phyloP scores from a whole-genome alignment of 257 asterid genomes.

The Thymus mandschuricus region DNA sequence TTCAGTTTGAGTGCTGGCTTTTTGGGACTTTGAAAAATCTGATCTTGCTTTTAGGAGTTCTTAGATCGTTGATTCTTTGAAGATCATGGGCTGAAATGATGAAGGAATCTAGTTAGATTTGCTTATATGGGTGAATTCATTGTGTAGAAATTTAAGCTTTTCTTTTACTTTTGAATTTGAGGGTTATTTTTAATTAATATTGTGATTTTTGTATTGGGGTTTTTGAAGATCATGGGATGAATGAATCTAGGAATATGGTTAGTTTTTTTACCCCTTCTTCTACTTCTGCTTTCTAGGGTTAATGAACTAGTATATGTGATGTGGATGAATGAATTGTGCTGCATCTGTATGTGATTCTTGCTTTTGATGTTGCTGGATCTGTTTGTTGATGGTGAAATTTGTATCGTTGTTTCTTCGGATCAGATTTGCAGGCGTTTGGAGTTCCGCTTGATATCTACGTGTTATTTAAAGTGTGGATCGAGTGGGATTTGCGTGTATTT shows the following conservation, averaged over 20 bases:
- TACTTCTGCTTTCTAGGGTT: background rate
- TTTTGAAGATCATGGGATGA: slow-evolving; percentile 27
- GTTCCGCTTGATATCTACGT: slow-evolving; percentile 17
- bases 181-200: background rate
- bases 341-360: slow-evolving; percentile 15
- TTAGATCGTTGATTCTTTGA: slow-evolving; percentile 28
- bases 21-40: background rate
- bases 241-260: slow-evolving; percentile 18
- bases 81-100: slow-evolving; percentile 25
- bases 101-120: slow-evolving; percentile 20
- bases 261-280: slow-evolving; percentile 12
- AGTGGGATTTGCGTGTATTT: background rate
- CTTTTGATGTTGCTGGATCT: slow-evolving; percentile 24
- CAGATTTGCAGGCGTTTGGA: slow-evolving; percentile 24
- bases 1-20: slow-evolving; percentile 7
- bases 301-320: background rate
- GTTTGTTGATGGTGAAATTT: slow-evolving; percentile 7
- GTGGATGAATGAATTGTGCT: background rate
- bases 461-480: background rate
- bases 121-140: background rate
- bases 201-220: slow-evolving; percentile 11
- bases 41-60: slow-evolving; percentile 19
- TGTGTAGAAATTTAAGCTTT: slow-evolving; percentile 5
- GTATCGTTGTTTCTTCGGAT: slow-evolving; percentile 15
- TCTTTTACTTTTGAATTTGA: background rate